Base-by-base conservation (phyloP, 2,329 filamentous ascomycete genomes). In the Fusarium floridanum region DNA sequence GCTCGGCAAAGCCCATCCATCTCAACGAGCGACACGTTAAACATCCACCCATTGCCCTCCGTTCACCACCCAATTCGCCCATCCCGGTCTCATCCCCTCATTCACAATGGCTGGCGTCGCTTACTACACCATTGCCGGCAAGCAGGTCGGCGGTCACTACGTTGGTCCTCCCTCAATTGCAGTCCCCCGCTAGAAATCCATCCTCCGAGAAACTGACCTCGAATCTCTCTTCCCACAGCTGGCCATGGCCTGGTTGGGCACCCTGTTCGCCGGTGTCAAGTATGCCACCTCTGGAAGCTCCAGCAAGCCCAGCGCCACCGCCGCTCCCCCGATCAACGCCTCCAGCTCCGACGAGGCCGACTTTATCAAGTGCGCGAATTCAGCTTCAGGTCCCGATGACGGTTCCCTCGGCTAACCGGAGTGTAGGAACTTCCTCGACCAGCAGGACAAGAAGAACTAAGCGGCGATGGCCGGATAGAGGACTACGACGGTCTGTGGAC, bases 301-400 rank as follows among this genome's bases (percentile, higher is more conserved):
- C 80, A 85, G 85, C 75, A 83, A 83, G 74, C 76, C 82, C 59
- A 82, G 85, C 69, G 79, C 84, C 50, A 85, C 81, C 56, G 84
- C 86, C 68, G 81, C 87, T 60, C 89, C 89, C 73, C 89, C 89
- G 61, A 89, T 91, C 85, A 91, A 91, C 82, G 89, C 89, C 70
- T 87, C 88, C 62, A 90, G 86, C 84, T 85, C 88, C 78, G 89
- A 91, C 80, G 89, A 91, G 85, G 88, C 87, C 82, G 88, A 91
- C 81, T 91, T 91, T 83, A 90, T 91, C 86, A 90, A 91, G 89
- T 91, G 83, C 85, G 87, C 81, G 75, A 78, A 79, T 80, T 80
- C 76, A 60, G 53, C 53, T 5, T 53, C 53, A 71, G n/a, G 32
- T 60, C n/a, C n/a, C 43, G 63, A 34, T 36, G 12, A 17, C 39